phyloP scores from a whole-genome alignment of 2,329 filamentous ascomycete genomes.

The Verticillium klebahnii region DNA sequence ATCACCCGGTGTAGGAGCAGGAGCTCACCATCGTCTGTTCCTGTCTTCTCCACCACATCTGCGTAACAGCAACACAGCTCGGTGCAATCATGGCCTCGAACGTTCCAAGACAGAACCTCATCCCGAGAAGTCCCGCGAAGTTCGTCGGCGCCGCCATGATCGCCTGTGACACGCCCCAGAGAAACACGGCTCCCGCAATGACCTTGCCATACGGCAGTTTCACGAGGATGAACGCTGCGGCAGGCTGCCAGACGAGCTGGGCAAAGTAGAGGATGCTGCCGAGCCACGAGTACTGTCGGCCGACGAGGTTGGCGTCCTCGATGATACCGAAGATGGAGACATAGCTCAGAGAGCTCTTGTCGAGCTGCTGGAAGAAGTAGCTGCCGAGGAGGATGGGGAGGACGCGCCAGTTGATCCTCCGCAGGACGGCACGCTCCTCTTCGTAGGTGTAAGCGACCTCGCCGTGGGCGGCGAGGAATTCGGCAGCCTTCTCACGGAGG shows the following conservation, averaged over 20 bases:
- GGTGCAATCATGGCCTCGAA: conserved; percentile 26
- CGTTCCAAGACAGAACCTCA: conserved; percentile 16
- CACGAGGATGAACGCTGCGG: conserved; percentile 56
- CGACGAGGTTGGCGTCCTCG: conserved; percentile 42
- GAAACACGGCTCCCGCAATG: neutral
- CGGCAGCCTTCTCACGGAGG: conserved; percentile 35
- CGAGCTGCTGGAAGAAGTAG: conserved; percentile 55
- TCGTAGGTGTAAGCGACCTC: conserved; percentile 38
- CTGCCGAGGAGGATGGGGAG: conserved; percentile 47
- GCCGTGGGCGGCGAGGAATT: conserved; percentile 36
- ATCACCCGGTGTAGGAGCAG: conserved; percentile 9
- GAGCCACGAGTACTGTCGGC: conserved; percentile 52
- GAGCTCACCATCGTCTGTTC: conserved; percentile 56
- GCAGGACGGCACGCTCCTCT: conserved; percentile 41
- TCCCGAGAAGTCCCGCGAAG: conserved; percentile 13
- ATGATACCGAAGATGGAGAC: conserved; percentile 52
- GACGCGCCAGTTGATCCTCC: conserved; percentile 43
- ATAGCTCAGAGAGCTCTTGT: conserved; percentile 42
- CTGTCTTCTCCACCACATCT: conserved; percentile 40
- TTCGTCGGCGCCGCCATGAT: conserved; percentile 19
- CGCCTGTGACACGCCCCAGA: conserved; percentile 37
- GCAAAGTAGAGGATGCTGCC: conserved; percentile 55
- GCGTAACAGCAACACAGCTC: conserved; percentile 40
- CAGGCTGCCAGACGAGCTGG: conserved; percentile 57
- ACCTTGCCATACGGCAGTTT: conserved; percentile 31